Evolutionary conservation across 2,329 filamentous ascomycete species (phyloP), one percentile per base, ranked within the genome.

Genomic region (Cercospora berteroae): DNA sequence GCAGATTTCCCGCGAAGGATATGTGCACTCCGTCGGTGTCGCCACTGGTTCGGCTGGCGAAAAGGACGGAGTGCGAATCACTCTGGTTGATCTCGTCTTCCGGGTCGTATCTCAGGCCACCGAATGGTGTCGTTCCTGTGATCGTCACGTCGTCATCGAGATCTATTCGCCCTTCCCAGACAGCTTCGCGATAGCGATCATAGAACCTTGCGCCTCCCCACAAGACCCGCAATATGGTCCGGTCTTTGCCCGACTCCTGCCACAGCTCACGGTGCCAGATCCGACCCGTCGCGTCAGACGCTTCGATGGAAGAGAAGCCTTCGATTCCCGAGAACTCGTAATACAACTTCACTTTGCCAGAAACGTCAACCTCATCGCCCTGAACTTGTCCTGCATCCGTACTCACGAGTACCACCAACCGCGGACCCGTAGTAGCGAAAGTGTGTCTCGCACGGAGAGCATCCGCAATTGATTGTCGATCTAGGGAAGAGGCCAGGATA

Each of bases 111-210:
- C 16, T n/a, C 6, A 64, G 12, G 7, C 65, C 65, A 23, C 65
- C 65, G 25, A 67, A 63, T 1, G 55, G 27, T 3, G 10, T 23
- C n/a, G 59, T 25, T 7, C 6, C 33, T 18, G 25, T n/a, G 16
- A 63, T 67, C 23, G n/a, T 39, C 5, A 36, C 42, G 2, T 16
- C 16, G 2, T 3, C 39, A 3, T 12, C 31, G 10, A 67, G 6
- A 7, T 23, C 36, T 5, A 64, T 64, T 4, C 36, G 31, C 6
- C 65, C 60, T 1, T 55, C 16, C 60, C 65, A 67, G 4, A 68
- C 63, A 20, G 66, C 66, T 48, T 67, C 66, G 5, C 61, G 66
- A 18, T 67, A 64, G 0, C 62, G 48, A 33, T 65, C 66, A 16
- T 61, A 67, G 16, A 65, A 58, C 7, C 61, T n/a, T 7, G 42